Evolutionary conservation across 1,284 basidiomycete genomes (phyloP).

Genomic region (Mrakiaceae sp.): DNA sequence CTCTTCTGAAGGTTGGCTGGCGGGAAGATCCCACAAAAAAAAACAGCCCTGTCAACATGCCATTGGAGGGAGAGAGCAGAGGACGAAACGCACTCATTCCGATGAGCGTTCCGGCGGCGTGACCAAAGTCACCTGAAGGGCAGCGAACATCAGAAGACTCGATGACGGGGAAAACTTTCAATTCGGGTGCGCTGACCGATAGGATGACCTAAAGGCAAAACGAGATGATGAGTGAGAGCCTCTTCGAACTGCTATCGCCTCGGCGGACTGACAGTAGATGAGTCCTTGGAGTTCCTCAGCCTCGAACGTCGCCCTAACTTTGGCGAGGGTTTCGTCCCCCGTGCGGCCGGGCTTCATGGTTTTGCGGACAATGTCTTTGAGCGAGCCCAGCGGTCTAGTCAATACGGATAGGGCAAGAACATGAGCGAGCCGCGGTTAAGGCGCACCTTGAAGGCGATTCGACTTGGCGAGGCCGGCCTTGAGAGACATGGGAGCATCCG

Average conservation of each 20-base stretch:
- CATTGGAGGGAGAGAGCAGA: neutral
- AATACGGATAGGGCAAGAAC: too few species aligned
- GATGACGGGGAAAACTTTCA: neutral
- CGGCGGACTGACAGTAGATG: conserved; percentile 31
- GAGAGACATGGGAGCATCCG: conserved; percentile 39
- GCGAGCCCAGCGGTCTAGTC: too few species aligned
- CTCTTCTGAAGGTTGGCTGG: conserved; percentile 5
- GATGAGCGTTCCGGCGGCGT: conserved; percentile 44
- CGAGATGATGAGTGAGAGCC: neutral
- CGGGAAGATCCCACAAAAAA: too few species aligned
- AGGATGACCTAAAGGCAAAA: neutral
- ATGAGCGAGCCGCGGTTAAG: neutral
- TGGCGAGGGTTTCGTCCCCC: conserved; percentile 43
- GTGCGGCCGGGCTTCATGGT: conserved; percentile 41
- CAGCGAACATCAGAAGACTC: conserved; percentile 39
- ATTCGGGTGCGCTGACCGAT: neutral
- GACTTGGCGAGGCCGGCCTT: conserved; percentile 40
- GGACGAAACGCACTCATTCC: conserved; percentile 29
- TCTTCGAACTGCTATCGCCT: too few species aligned
- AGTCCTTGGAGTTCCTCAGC: conserved; percentile 41
- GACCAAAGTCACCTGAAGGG: conserved; percentile 41
- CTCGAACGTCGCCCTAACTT: conserved; percentile 38
- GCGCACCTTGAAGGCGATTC: conserved; percentile 40
- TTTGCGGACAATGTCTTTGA: conserved; percentile 37
- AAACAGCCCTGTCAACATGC: neutral